Evolutionary conservation across 352 stramenopile species (phyloP), one percentile per base, ranked within the genome.

Genomic region (Globisporangium apiculatum): DNA sequence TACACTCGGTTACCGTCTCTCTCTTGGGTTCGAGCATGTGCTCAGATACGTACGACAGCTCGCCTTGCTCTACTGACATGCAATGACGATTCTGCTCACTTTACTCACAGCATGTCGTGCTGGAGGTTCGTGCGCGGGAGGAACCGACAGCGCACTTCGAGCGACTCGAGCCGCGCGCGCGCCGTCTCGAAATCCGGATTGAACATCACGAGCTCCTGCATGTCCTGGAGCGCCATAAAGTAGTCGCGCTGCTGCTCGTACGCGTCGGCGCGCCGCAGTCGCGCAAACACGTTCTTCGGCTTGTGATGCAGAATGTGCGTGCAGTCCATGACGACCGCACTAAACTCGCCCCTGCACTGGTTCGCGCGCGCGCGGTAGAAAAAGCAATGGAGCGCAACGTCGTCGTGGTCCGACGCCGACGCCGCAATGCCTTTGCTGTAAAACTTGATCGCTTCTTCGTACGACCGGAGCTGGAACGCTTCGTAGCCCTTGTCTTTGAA

Each of bases 381-480:
- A 51, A 76, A 83, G 49, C 75, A 83, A 55, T 85, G 75, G 54
- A 80, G 74, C 11, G 73, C 66, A 35, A 85, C 61, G 7, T 76
- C 75, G 49, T 85, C 75, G 45, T 78, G 69, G 15, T 85, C 75
- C 0, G 60, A 73, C 49, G 65, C 50, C 4, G 70, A 80, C 5
- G 68, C 68, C 7, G 76, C 66, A 24, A 95, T 96, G 12, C 90
- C 92, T 41, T 95, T 89, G 47, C 91, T 92, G 79, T 98, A 98
- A 57, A 96, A 97, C 31, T 75, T 83, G 61, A 97, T 95, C 35
- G 92, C 92, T 43, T 91, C 68, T 24, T 77, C 73, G 58, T 96
- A 97, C 49, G 94, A 83, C 11, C 87, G 83, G 35, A 77, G 55
- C 68, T 97, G 93, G 71, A 98, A 97, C 40, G 90, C 93, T 9